Conservation (phyloP, 2,329 filamentous ascomycete species). For the Colletotrichum sp. region DNA sequence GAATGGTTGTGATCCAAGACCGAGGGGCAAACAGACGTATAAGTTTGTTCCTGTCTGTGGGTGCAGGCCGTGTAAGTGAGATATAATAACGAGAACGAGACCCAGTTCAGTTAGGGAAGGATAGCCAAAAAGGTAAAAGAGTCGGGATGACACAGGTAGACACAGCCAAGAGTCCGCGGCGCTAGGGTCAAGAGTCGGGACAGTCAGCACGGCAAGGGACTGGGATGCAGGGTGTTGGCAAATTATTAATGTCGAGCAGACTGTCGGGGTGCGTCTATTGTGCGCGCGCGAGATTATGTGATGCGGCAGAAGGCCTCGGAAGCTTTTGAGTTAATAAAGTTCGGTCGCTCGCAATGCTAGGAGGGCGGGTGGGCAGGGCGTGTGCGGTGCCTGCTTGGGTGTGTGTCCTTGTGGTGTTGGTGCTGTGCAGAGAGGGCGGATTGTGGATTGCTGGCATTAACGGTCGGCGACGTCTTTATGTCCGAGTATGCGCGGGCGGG, state of each 20-base stretch:
- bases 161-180: slow-evolving; percentile 18
- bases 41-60: background rate
- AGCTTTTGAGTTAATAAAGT: slow-evolving; percentile 21
- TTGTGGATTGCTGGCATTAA: slow-evolving; percentile 22
- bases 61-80: slow-evolving; percentile 13
- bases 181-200: slow-evolving; percentile 7
- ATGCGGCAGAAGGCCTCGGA: slow-evolving; percentile 9
- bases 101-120: slow-evolving; percentile 5
- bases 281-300: slow-evolving; percentile 20
- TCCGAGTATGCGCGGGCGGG: slow-evolving; percentile 36
- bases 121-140: slow-evolving; percentile 9
- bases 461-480: slow-evolving; percentile 44
- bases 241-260: slow-evolving; percentile 22
- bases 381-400: background rate
- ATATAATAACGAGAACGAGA: slow-evolving; percentile 19
- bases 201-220: slow-evolving; percentile 16
- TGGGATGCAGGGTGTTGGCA: slow-evolving; percentile 13
- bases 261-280: slow-evolving; percentile 20
- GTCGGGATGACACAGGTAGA: slow-evolving; percentile 21
- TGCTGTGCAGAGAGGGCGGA: background rate
- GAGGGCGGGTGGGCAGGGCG: background rate
- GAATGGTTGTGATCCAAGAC: background rate
- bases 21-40: slow-evolving; percentile 10
- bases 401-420: slow-evolving; percentile 10
- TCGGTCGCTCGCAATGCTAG: slow-evolving; percentile 18